Base-by-base conservation (phyloP, 257 asterid species). In the Linderniella brevidens region DNA sequence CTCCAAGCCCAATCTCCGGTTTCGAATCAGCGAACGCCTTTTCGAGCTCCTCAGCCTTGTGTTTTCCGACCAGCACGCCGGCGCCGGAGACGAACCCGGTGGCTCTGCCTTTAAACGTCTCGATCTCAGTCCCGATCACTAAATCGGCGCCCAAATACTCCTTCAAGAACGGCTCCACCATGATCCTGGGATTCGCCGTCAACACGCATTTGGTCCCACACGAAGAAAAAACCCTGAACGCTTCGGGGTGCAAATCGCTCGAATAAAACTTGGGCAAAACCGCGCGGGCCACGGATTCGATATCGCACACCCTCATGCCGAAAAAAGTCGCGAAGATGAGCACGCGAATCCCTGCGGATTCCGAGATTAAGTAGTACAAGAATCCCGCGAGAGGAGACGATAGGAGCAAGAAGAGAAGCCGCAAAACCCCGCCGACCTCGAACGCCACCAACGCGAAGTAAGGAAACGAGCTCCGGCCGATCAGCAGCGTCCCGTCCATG, bases 401-500 rank as follows among this genome's bases (percentile, higher is more conserved):
- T 4, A 83, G 56, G 17, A 72, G 68, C 19, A 80, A 47, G 56
- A 80, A 52, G 1, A 83, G 57, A 14, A 80, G 93, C 49, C 95
- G 61, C 15, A 75, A 36, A 6, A 71, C 56, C 6, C 90, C 83
- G 37, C 86, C 95, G n/a, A 65, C 93, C 60, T 79, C 93, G 41
- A 83, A 83, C 1, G 90, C 95, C 0, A 72, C 73, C 15, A 75
- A 55, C 9, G 95, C 95, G 39, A 74, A 83, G 53, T 80, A 83
- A 14, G 86, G 86, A 38, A 83, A 83, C 0, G 87, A 69, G 49
- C 78, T 80, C 0, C 80, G 55, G 2, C 82, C 78, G 8, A 72
- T 48, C 1, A 83, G 81, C 54, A 83, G 52, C 0, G 92, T 68
- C 37, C 93, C 92, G 18, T 77, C 84, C 78, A 80, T 56, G 35